Base-by-base conservation (phyloP, 768 basidiomycete species). In the Rhodotorula sphaerocarpa region DNA sequence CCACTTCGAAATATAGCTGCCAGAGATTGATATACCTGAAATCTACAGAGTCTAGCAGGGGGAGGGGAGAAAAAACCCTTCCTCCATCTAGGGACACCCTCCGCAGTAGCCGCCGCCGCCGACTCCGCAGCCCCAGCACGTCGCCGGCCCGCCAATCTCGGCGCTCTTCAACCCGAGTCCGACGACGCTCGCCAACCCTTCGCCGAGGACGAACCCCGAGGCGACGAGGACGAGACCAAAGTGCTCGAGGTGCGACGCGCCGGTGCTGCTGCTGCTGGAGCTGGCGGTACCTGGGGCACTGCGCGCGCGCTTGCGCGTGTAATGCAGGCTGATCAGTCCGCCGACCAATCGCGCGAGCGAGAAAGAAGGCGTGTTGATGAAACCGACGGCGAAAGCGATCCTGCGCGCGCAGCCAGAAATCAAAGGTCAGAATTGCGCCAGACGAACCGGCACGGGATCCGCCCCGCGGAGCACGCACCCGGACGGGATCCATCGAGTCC, bases 351-450 rank as follows among this genome's bases (percentile, higher is more conserved):
- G 83, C 2, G 93, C 90, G 61, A 96, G 80, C 10, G 90, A 88
- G 78, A 96, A 97, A 6, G 86, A 87, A 5, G 93, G 93, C 0
- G 91, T 90, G 73, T 97, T 97, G 71, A 97, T 78, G 75, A 97
- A 95, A 0, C 93, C 72, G 55, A 71, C 71, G 9, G 70, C 63
- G 46, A 69, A 69, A 34, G 53, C 60, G 53, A 58, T 65, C 0
- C 69, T 65, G 61, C 14, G 23, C 7, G 44, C 2, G 33, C 15
- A 12, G 3, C 5, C 21, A 21, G 28, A 3, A 25, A 7, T 1
- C 7, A 36, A n/a, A 28, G 23, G 7, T 21, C 23, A 20, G 39
- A 3, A 15, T 9, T n/a, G 42, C 21, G 23, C 23, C 2, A 11
- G 55, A 46, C n/a, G 23, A 46, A n/a, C 16, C 5, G 23, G 23